These are phyloP conservation scores for Pistacia vera DNA, from an alignment of 345 rosid species.

Conservation along the genomic window DNA sequence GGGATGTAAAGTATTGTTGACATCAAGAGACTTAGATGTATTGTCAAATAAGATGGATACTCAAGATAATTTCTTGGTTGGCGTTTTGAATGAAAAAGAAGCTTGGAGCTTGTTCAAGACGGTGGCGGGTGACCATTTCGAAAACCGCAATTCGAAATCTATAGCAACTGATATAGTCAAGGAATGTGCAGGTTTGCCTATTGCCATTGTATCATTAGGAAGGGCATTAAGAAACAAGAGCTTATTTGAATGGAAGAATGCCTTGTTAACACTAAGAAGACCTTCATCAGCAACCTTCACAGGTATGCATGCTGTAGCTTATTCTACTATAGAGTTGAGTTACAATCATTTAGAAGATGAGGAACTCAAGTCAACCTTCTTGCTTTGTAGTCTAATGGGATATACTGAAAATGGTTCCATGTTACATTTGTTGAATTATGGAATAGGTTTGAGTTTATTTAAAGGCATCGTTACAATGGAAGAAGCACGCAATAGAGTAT, in stretches of 20 bases:
- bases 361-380: slow-evolving; percentile 31
- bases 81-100: slow-evolving; percentile 17
- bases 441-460: slow-evolving; percentile 31
- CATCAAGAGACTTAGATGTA: slow-evolving; percentile 15
- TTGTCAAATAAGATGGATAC: slow-evolving; percentile 18
- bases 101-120: slow-evolving; percentile 32
- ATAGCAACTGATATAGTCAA: slow-evolving; percentile 17
- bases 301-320: neutral
- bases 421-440: slow-evolving; percentile 22
- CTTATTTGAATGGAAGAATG: slow-evolving; percentile 27
- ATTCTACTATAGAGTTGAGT: slow-evolving; percentile 25
- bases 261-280: slow-evolving; percentile 2
- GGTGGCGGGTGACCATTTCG: slow-evolving; percentile 11
- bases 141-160: neutral
- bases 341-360: slow-evolving; percentile 24
- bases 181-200: slow-evolving; percentile 35
- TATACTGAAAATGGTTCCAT: neutral
- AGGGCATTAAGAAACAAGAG: slow-evolving; percentile 17
- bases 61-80: slow-evolving; percentile 10
- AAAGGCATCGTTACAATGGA: neutral
- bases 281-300: slow-evolving; percentile 5
- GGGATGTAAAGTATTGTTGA: slow-evolving; percentile 32
- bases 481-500: neutral
- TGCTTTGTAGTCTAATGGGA: slow-evolving; percentile 23
- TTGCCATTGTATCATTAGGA: slow-evolving; percentile 24